Percentiles rank a stretch among this genome's conserved stretches.
Conservation (phyloP, 2,329 filamentous ascomycete genomes). For the Ilyonectria destructans region DNA sequence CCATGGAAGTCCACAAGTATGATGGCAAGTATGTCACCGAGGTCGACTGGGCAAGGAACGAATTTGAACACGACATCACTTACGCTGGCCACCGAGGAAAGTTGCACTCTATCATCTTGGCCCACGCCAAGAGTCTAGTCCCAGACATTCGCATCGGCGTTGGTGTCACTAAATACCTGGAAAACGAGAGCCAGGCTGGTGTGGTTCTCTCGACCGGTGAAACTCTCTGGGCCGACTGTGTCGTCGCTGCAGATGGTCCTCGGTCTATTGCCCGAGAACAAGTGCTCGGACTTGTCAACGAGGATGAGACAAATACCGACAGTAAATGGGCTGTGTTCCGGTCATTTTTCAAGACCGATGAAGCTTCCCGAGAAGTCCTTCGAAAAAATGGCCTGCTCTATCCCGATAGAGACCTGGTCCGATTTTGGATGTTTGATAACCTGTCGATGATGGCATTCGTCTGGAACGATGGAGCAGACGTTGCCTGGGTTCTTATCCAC, state of each 20-base stretch:
- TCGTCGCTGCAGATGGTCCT: constrained; percentile 29
- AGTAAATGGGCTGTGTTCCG: constrained; percentile 27
- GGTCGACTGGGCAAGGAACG: constrained; percentile 28
- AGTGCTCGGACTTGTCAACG: constrained; percentile 18
- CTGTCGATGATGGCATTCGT: constrained; percentile 29
- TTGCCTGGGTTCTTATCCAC: constrained; percentile 30
- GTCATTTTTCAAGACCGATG: constrained; percentile 28
- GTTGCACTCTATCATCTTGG: constrained; percentile 25
- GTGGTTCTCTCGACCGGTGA: constrained; percentile 25
- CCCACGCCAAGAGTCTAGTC: constrained; percentile 26
- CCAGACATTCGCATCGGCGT: constrained; percentile 25
- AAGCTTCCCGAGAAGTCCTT: constrained; percentile 8
- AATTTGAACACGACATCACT: constrained; percentile 23
- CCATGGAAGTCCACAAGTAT: constrained; percentile 30
- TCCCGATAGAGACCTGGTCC: constrained; percentile 20
- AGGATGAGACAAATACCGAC: constrained; percentile 10
- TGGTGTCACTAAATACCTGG: constrained; percentile 22
- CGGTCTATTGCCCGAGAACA: constrained; percentile 24
- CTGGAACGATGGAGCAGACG: constrained; percentile 26
- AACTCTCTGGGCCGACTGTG: constrained; percentile 30
- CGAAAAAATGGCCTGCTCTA: constrained; percentile 13
- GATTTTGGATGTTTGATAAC: constrained; percentile 33
- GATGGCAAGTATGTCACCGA: constrained; percentile 27
- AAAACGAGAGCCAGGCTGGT: constrained; percentile 15
- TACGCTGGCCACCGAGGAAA: constrained; percentile 31